phyloP scores from a whole-genome alignment of 306 rosid species.

The Parietaria judaica region DNA sequence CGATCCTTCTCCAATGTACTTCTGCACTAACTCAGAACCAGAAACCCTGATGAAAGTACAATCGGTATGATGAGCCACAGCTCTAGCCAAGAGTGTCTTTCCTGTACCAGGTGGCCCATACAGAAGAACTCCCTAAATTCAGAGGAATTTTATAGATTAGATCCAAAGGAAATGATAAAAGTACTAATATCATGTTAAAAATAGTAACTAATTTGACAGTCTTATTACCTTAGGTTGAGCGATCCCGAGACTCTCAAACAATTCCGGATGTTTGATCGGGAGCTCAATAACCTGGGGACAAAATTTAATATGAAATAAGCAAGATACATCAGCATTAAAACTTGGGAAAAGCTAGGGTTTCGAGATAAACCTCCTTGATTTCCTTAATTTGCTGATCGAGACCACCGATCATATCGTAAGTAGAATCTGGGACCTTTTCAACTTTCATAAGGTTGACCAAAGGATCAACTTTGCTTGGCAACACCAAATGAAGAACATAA shows the following conservation, averaged over 20 bases:
- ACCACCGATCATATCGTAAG: slow-evolving; percentile 99
- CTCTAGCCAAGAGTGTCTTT: slow-evolving; percentile 95
- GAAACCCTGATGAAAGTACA: slow-evolving; percentile 99
- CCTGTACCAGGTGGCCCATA: slow-evolving; percentile 99
- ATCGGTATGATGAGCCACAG: slow-evolving; percentile 98
- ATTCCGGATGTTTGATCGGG: slow-evolving; percentile 95
- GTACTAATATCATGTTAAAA: background rate
- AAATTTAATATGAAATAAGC: slow-evolving; percentile 10
- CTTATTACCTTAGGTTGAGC: slow-evolving; percentile 92
- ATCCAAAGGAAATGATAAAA: background rate
- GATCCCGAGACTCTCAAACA: slow-evolving; percentile 99
- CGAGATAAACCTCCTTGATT: slow-evolving; percentile 70
- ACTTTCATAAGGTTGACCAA: slow-evolving; percentile 97
- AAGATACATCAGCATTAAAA: background rate
- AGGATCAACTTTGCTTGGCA: slow-evolving; percentile 99
- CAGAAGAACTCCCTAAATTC: slow-evolving; percentile 69
- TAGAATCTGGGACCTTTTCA: slow-evolving; percentile 99
- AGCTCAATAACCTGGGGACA: slow-evolving; percentile 82
- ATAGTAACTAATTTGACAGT: background rate
- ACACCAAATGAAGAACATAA: slow-evolving; percentile 86
- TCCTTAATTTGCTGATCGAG: slow-evolving; percentile 98
- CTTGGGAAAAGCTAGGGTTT: slow-evolving; percentile 13
- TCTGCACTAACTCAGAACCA: slow-evolving; percentile 95
- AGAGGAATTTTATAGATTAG: slow-evolving; percentile 10
- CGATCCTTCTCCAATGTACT: slow-evolving; percentile 98